Evolutionary conservation across 2,329 filamentous ascomycete species (phyloP), one percentile per base, ranked within the genome.

Genomic region (Coniochaeta prunicola): DNA sequence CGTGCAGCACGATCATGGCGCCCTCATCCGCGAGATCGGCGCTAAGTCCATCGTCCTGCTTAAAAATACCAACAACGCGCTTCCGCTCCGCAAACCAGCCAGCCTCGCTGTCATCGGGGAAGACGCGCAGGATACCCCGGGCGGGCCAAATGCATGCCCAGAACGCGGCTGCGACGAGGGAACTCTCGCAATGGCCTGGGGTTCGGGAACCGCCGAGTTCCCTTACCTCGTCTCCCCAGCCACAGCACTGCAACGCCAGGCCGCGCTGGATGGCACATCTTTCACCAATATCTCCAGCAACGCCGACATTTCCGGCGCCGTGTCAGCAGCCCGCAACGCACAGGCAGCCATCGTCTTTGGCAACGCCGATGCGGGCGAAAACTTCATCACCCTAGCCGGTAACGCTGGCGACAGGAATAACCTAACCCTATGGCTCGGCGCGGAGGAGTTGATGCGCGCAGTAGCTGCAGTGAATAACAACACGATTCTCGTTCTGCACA

Each of bases 121-220:
- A 67, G 89, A 91, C 64, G 87, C 88, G 21, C 87, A 73, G 48
- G 70, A 72, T 30, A 67, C 84, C 21, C 76, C 82, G 5, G 85
- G 83, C 13, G 91, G 91, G 0, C 84, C 87, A 4, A 96, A 96
- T 67, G 79, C 79, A 5, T 97, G 92, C 69, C 64, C 73, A 1
- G 91, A 96, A 68, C 83, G 90, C 48, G 86, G 82, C 55, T 96
- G 92, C 72, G 93, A 96, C 67, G 84, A 88, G 61, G 92, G 91
- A 2, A 94, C 91, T 0, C 77, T 96, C 9, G 90, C 84, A 2
- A 88, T 88, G 57, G 92, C 91, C 8, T 96, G 91, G 90, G 92
- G 92, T 13, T 93, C 89, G 10, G 92, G 92, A 2, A 85, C 91
- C 0, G 91, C 90, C 2, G 85, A 96, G 26, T 92, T 91, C 61